Percentiles rank a stretch among this genome's conserved stretches.
These are phyloP conservation scores for Pseudocercospora pini-densiflorae DNA, from an alignment of 2,329 filamentous ascomycete genomes.

Conservation along the genomic window DNA sequence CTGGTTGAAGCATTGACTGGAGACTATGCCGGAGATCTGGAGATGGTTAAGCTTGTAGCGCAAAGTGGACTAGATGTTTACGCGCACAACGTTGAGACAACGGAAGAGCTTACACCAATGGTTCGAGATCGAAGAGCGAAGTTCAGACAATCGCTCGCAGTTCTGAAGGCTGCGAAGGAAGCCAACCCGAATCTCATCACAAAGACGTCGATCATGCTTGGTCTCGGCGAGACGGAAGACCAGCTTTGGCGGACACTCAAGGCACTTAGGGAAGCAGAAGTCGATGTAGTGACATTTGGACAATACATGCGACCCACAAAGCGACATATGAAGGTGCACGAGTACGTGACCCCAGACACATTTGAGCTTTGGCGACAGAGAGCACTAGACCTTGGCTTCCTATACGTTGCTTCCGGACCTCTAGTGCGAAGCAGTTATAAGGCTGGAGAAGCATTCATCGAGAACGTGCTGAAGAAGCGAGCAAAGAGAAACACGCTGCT, in stretches of 20 bases:
- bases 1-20: conserved; percentile 85
- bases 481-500: conserved; percentile 45
- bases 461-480: conserved; percentile 93
- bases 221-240: conserved; percentile 87
- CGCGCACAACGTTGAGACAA: conserved; percentile 96
- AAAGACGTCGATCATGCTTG: conserved; percentile 99
- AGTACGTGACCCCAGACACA: conserved; percentile 87
- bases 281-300: conserved; percentile 98
- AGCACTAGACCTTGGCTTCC: conserved; percentile 91
- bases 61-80: conserved; percentile 91
- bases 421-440: conserved; percentile 96
- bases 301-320: conserved; percentile 99
- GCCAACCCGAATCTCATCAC: conserved; percentile 81
- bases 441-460: conserved; percentile 97
- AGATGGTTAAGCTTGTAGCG: conserved; percentile 85
- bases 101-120: conserved; percentile 85
- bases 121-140: conserved; percentile 89
- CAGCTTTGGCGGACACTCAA: conserved; percentile 79
- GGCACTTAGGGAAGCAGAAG: conserved; percentile 78
- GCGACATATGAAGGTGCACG: conserved; percentile 94
- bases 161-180: conserved; percentile 81
- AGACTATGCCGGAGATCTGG: conserved; percentile 82
- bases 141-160: conserved; percentile 81
- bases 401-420: conserved; percentile 94
- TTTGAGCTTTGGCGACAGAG: conserved; percentile 92